Conservation (phyloP, 352 stramenopile genomes). For the Pythium aquatile region DNA sequence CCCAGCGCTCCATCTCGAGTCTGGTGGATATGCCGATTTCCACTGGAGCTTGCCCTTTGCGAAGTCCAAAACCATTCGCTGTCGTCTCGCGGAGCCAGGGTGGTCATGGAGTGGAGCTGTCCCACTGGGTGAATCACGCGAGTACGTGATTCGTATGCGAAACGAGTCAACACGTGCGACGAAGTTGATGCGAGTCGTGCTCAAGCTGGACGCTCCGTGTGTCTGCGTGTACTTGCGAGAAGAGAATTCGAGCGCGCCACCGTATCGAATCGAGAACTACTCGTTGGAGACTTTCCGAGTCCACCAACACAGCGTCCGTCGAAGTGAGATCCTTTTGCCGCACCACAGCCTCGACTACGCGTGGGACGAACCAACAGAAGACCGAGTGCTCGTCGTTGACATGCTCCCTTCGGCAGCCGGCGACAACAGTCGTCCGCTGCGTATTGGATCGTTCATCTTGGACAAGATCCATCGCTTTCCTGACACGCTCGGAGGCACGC, state of each 20-base stretch:
- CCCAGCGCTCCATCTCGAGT: constrained; percentile 63
- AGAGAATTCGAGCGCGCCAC: constrained; percentile 71
- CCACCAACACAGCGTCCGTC: constrained; percentile 77
- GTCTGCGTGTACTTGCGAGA: constrained; percentile 83
- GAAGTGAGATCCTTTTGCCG: constrained; percentile 82
- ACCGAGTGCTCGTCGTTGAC: constrained; percentile 78
- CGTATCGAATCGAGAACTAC: constrained; percentile 89
- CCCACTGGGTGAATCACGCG: constrained; percentile 67
- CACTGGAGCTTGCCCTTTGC: constrained; percentile 75
- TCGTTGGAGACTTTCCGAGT: constrained; percentile 86
- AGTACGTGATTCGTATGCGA: constrained; percentile 81
- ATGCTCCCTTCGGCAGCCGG: constrained; percentile 86
- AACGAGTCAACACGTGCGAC: constrained; percentile 79
- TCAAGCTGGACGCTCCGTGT: constrained; percentile 76
- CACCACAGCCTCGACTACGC: constrained; percentile 87
- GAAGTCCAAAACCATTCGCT: constrained; percentile 75
- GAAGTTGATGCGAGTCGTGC: constrained; percentile 72
- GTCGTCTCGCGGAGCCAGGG: constrained; percentile 65
- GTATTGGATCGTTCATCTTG: constrained; percentile 78
- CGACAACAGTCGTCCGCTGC: constrained; percentile 82
- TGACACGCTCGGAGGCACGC: constrained; percentile 64
- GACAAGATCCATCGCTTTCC: constrained; percentile 83
- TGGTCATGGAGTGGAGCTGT: constrained; percentile 87
- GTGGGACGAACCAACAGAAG: constrained; percentile 85
- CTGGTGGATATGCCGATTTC: constrained; percentile 80